These are phyloP conservation scores for Diaporthe velutina DNA, from an alignment of 2,329 filamentous ascomycete genomes.

Conservation along the genomic window DNA sequence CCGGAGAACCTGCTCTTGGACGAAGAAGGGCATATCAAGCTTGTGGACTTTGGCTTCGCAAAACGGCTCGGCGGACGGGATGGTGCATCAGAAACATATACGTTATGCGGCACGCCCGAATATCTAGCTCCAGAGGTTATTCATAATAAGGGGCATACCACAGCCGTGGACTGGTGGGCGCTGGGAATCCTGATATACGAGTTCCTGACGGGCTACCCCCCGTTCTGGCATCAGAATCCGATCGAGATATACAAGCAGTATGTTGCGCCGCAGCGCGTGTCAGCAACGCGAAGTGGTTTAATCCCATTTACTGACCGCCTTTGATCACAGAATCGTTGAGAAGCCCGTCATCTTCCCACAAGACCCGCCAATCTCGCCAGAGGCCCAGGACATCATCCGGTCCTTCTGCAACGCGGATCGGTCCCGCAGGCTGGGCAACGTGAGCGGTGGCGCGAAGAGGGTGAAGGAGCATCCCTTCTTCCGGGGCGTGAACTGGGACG, in stretches of 20 bases:
- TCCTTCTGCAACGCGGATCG: slow-evolving; percentile 84
- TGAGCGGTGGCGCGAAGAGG: slow-evolving; percentile 77
- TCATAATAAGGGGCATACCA: slow-evolving; percentile 82
- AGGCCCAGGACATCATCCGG: slow-evolving; percentile 81
- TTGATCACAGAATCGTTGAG: slow-evolving; percentile 75
- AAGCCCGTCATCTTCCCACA: slow-evolving; percentile 81
- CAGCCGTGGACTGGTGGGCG: slow-evolving; percentile 90
- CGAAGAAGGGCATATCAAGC: slow-evolving; percentile 81
- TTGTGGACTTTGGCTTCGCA: slow-evolving; percentile 89
- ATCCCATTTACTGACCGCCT: slow-evolving; percentile 40
- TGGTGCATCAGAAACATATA: slow-evolving; percentile 76
- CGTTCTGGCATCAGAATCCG: slow-evolving; percentile 89
- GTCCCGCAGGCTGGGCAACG: slow-evolving; percentile 82
- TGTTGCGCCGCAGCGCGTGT: slow-evolving; percentile 42
- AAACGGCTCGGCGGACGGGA: slow-evolving; percentile 76
- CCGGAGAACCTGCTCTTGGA: slow-evolving; percentile 87
- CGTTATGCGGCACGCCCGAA: slow-evolving; percentile 85
- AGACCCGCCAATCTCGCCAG: slow-evolving; percentile 72
- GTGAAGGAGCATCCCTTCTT: slow-evolving; percentile 87
- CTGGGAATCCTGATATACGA: slow-evolving; percentile 87
- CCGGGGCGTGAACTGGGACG: slow-evolving; percentile 79
- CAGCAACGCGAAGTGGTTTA: too few species aligned
- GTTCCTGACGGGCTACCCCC: slow-evolving; percentile 86
- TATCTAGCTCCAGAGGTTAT: slow-evolving; percentile 89
- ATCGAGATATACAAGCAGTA: slow-evolving; percentile 89